phyloP scores from a whole-genome alignment of 2,329 filamentous ascomycete species.

The Tolypocladium inflatum region DNA sequence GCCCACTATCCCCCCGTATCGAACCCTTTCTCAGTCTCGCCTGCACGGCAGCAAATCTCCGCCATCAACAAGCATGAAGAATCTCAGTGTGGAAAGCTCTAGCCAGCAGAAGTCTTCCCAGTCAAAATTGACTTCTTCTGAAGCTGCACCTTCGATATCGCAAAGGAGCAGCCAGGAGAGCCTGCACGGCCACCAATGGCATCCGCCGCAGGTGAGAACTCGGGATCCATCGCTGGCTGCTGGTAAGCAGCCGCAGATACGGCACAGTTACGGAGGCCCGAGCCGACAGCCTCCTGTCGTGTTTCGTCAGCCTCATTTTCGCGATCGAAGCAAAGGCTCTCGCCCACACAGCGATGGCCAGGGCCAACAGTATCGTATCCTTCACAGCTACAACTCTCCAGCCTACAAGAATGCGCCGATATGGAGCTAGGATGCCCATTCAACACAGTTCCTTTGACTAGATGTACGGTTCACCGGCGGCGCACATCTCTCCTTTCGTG shows the following conservation, averaged over 20 bases:
- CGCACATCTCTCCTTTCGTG: not conserved
- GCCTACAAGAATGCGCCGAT: slow-evolving; percentile 45
- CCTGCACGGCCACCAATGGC: not conserved
- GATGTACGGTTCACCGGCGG: not conserved
- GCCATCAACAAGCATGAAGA: slow-evolving; percentile 33
- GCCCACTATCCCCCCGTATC: slow-evolving; percentile 5
- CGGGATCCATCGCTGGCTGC: not conserved
- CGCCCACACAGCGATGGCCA: slow-evolving; percentile 8
- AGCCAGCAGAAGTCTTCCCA: slow-evolving; percentile 7
- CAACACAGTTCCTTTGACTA: not conserved
- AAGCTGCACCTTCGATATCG: not conserved
- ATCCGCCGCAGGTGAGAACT: not conserved
- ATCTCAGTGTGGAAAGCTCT: slow-evolving; percentile 20
- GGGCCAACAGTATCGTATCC: slow-evolving; percentile 34
- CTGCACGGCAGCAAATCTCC: slow-evolving; percentile 20
- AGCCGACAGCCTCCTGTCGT: slow-evolving; percentile 20
- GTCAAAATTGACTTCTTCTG: not conserved
- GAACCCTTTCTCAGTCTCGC: slow-evolving; percentile 5
- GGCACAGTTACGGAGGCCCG: not conserved
- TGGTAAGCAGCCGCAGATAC: not conserved
- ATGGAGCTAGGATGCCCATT: slow-evolving; percentile 32
- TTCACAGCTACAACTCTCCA: slow-evolving; percentile 51
- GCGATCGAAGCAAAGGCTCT: slow-evolving; percentile 24
- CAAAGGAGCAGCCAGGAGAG: not conserved
- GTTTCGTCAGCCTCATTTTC: slow-evolving; percentile 24